Conservation (phyloP, 345 rosid species). For the Reutealis trisperma region DNA sequence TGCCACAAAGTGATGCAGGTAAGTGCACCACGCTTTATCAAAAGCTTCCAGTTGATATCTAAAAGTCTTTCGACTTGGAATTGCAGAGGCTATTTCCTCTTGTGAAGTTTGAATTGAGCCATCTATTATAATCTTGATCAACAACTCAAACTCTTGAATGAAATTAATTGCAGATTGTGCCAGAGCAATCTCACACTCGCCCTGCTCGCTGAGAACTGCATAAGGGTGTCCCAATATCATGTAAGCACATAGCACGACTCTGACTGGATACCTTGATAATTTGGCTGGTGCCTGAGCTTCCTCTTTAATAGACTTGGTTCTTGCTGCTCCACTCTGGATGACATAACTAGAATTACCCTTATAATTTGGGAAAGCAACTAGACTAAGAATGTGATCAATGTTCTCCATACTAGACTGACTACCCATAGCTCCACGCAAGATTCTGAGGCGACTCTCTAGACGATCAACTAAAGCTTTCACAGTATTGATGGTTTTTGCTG, state of each 20-base stretch:
- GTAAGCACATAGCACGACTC: constrained; percentile 82
- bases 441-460: constrained; percentile 62
- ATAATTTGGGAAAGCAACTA: constrained; percentile 59
- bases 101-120: constrained; percentile 58
- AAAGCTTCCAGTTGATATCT: constrained; percentile 71
- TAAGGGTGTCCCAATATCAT: constrained; percentile 90
- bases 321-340: constrained; percentile 50
- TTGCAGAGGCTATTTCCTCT: constrained; percentile 37
- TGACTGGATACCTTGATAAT: constrained; percentile 71
- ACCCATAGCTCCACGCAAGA: constrained; percentile 41
- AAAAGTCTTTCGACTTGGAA: constrained; percentile 44
- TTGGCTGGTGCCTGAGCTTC: constrained; percentile 39
- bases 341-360: constrained; percentile 31
- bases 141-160: constrained; percentile 63
- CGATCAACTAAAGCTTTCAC: constrained; percentile 64
- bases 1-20: constrained; percentile 69
- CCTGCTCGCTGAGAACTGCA: constrained; percentile 77
- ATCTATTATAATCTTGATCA: constrained; percentile 59
- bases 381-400: constrained; percentile 78
- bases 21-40: constrained; percentile 82
- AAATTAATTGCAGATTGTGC: constrained; percentile 62
- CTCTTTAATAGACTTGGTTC: constrained; percentile 24
- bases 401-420: constrained; percentile 46
- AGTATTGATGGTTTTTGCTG: constrained; percentile 48
- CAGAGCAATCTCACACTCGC: constrained; percentile 68